phyloP scores from a whole-genome alignment of 768 basidiomycete genomes.

The Lentinula detonsa region DNA sequence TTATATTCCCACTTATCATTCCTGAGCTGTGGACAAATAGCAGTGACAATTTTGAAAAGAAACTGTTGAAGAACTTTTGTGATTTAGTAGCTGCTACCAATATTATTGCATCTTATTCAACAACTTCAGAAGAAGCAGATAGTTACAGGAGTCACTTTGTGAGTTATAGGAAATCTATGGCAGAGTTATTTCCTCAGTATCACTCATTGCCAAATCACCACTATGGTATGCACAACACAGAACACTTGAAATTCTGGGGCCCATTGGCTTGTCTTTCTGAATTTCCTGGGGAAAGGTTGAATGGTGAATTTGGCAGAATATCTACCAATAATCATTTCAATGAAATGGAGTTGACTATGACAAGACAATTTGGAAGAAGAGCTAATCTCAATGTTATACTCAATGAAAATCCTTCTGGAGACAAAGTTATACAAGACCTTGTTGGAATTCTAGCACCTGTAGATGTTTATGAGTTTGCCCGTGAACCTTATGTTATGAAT shows the following conservation, averaged over 20 bases:
- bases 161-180: conserved; percentile 7
- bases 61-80: conserved; percentile 8
- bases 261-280: conserved; percentile 11
- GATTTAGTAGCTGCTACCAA: conserved; percentile 13
- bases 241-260: conserved; percentile 13
- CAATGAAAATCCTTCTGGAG: background rate
- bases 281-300: conserved; percentile 13
- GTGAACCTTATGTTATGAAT: background rate
- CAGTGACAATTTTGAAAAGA: background rate
- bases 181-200: conserved; percentile 6
- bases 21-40: conserved; percentile 9
- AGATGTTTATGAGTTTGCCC: background rate
- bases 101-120: conserved; percentile 10
- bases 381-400: conserved; percentile 1
- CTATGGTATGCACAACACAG: conserved; percentile 10
- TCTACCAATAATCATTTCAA: conserved; percentile 11
- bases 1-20: conserved; percentile 11
- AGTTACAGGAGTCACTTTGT: conserved; percentile 5
- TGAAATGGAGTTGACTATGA: conserved; percentile 13
- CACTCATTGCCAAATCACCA: conserved; percentile 12
- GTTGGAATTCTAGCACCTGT: conserved; percentile 3
- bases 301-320: conserved; percentile 9
- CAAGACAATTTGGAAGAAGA: conserved; percentile 9
- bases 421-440: background rate
- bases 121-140: conserved; percentile 11